These are phyloP conservation scores for Saccharomycopsis javanensis DNA, from an alignment of 805 yeast species.

Conservation along the genomic window DNA sequence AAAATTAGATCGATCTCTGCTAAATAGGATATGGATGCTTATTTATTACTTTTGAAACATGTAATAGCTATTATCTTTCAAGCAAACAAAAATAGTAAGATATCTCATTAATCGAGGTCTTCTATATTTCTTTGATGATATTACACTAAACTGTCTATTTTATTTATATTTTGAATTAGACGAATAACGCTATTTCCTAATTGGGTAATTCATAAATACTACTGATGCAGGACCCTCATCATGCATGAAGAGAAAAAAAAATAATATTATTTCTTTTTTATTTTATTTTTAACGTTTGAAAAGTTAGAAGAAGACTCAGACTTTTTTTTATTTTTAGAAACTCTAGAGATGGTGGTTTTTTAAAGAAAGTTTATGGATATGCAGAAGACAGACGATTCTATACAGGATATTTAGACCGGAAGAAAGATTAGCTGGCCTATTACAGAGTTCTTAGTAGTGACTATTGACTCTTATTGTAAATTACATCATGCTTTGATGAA, in stretches of 20 bases:
- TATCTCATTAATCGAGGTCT: not conserved
- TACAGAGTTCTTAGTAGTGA: too few relatives aligned
- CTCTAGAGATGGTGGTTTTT: not conserved
- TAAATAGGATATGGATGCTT: not conserved
- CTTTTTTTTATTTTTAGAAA: not conserved
- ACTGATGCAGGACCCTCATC: not conserved
- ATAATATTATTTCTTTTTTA: not conserved
- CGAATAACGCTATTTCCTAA: constrained; percentile 30
- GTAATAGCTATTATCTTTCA: too few relatives aligned
- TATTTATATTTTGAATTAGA: constrained; percentile 39
- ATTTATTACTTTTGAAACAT: not conserved
- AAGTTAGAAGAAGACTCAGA: too few relatives aligned
- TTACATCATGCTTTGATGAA: too few relatives aligned
- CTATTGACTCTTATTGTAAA: too few relatives aligned
- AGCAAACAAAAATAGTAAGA: not conserved
- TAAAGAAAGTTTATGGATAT: not conserved
- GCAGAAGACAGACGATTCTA: not conserved
- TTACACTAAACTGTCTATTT: constrained; percentile 29
- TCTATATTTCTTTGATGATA: not conserved
- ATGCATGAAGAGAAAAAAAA: not conserved
- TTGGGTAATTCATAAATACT: not conserved
- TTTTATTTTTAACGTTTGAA: not conserved
- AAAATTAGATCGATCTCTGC: too few relatives aligned
- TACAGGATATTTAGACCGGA: too few relatives aligned
- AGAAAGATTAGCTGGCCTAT: too few relatives aligned